Base-by-base conservation (phyloP, 2,329 filamentous ascomycete species). In the Alternaria ethzedia region DNA sequence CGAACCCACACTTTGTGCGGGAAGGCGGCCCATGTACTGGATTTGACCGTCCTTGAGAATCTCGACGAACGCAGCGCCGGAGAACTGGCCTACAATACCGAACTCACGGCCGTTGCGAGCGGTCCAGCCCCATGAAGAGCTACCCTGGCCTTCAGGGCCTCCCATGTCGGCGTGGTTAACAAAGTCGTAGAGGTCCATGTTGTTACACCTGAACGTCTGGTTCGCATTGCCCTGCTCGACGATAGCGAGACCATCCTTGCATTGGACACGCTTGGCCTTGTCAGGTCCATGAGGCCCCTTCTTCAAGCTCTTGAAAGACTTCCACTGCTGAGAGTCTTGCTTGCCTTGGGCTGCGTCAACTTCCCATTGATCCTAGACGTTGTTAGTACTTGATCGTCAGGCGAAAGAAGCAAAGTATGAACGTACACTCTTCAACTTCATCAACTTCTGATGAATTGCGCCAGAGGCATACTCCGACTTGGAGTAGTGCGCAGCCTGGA, bases 151-250 rank as follows among this genome's bases (percentile, higher is more conserved):
- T 54, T 73, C 74, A 36, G 69, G 69, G 59, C 82, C 84, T 13
- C 86, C 86, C 10, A 88, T 81, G 36, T 84, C 83, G 10, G 82
- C 82, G 65, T 88, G 86, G 60, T 81, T 83, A 28, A 85, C 75
- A 74, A 88, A 88, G 70, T 86, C 83, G 70, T 87, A 85, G 1
- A 87, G 80, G 65, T 88, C 86, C n/a, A 87, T 80, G 57, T 73
- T 73, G 57, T 73, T 65, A 60, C 71, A 73, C 45, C 71, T 70
- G 66, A 70, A 73, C 30, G 70, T 73, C 63, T 72, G 68, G 57
- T 71, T 71, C 8, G 64, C 65, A 28, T 73, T 72, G 28, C 71
- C 71, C 32, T 61, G 44, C 55, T 73, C 69, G 41, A 66, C 71
- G 51, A 72, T 25, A 1, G 71, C 71, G 25, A 73, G 65, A 25